Conservation (phyloP, 106 monocot species). For the Allium sativum region DNA sequence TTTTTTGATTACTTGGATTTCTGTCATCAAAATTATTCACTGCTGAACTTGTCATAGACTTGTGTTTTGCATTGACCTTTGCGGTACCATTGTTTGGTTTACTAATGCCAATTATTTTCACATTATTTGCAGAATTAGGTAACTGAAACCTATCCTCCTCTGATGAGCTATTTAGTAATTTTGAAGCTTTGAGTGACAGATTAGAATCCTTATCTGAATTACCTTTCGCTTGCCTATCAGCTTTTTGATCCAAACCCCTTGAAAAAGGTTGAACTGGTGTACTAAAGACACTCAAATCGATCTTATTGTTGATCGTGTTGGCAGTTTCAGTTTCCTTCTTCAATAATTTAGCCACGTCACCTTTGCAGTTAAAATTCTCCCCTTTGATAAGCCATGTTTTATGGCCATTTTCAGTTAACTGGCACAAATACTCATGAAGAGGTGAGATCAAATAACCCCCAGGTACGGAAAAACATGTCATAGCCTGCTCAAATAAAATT, state of each 20-base stretch:
- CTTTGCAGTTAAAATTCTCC: slow-evolving; percentile 12
- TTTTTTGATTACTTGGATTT: slow-evolving; percentile 14
- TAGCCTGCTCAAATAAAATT: slow-evolving; percentile 36
- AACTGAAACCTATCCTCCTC: slow-evolving; percentile 1
- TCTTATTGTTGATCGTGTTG: slow-evolving; percentile 11
- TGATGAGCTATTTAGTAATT: slow-evolving; percentile 5
- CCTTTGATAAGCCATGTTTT: slow-evolving; percentile 10
- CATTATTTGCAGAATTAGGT: slow-evolving; percentile 13
- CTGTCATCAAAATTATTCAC: slow-evolving; percentile 14
- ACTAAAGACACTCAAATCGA: slow-evolving; percentile 15
- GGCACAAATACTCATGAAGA: slow-evolving; percentile 30
- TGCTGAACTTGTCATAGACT: slow-evolving; percentile 16
- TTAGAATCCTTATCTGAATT: slow-evolving; percentile 11
- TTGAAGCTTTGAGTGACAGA: background rate
- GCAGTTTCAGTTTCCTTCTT: slow-evolving; percentile 25
- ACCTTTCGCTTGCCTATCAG: slow-evolving; percentile 6
- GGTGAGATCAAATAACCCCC: slow-evolving; percentile 62
- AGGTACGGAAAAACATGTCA: slow-evolving; percentile 52
- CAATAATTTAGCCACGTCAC: slow-evolving; percentile 2
- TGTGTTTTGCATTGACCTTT: slow-evolving; percentile 16
- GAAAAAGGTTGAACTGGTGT: slow-evolving; percentile 7
- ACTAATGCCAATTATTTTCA: slow-evolving; percentile 3
- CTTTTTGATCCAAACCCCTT: slow-evolving; percentile 8
- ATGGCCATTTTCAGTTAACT: slow-evolving; percentile 31
- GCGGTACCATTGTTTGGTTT: slow-evolving; percentile 12